Evolutionary conservation across 495 filamentous ascomycete species (phyloP), one percentile per base, ranked within the genome.

Genomic region (Xylaria grammica): DNA sequence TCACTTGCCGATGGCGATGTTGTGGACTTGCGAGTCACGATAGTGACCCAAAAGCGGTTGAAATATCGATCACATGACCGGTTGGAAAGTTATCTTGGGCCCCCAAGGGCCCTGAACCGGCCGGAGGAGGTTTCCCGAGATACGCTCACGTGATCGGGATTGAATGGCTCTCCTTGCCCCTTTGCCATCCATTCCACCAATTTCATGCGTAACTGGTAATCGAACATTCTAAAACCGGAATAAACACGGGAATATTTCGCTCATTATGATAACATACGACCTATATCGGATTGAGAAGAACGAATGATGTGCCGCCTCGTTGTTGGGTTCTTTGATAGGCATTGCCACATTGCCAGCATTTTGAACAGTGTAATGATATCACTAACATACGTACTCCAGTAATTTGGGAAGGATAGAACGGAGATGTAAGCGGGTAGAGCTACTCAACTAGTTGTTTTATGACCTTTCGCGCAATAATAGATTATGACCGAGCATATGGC

Each of bases 61-160:
- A 32, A 6, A 30, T 42, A 50, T 55, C 62, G 52, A 44, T 64
- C 62, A 64, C 62, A 57, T 64, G 62, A 64, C 62, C 53, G 62
- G 62, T 20, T 22, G 11, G 11, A 22, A 19, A 30, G 4, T 20
- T 24, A 60, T 24, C 38, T 22, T 19, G 17, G 56, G 46, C 40
- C 10, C 13, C 13, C 17, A 45, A 44, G 1, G 2, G 27, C 15
- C 19, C 20, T 62, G 26, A 17, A 22, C 32, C 34, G 10, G 20
- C 27, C 27, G 51, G 51, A n/a, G 44, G 30, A 30, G 40, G 15
- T 27, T 1, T n/a, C 7, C 61, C 61, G 61, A 63, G 51, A 63
- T 63, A 53, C 61, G 61, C 15, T 53, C 61, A 63, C 61, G 61
- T 63, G 61, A 63, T 49, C 61, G 60, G 61, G 15, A 40, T 56